Conservation (phyloP, 257 asterid species). For the Penstemon newberryi region DNA sequence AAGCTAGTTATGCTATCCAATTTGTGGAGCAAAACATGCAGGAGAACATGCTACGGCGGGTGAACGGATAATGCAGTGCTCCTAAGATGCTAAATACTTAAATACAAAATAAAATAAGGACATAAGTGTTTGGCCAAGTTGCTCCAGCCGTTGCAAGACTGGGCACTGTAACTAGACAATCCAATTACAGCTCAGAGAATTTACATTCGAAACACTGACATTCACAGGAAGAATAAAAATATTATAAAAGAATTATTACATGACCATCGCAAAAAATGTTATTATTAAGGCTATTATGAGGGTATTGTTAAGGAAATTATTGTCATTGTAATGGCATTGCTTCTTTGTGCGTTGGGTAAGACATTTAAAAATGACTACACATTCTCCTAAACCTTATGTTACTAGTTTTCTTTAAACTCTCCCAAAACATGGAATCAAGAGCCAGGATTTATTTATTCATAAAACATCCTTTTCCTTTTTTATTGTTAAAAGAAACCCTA, state of each 20-base stretch:
- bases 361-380: too few relatives aligned
- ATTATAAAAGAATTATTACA: too few relatives aligned
- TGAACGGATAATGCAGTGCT: background rate
- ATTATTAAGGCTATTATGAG: too few relatives aligned
- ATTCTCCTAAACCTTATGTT: too few relatives aligned
- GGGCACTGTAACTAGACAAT: background rate
- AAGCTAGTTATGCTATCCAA: background rate
- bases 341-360: too few relatives aligned
- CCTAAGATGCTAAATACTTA: background rate
- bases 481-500: too few relatives aligned
- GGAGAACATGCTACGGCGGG: background rate
- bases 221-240: background rate
- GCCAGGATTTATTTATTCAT: too few relatives aligned
- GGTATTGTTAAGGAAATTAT: too few relatives aligned
- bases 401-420: too few relatives aligned
- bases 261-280: background rate
- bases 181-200: background rate
- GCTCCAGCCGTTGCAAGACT: slow-evolving; percentile 1
- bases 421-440: too few relatives aligned
- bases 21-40: slow-evolving; percentile 2
- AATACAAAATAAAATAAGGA: background rate
- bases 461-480: too few relatives aligned
- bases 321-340: too few relatives aligned
- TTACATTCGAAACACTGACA: background rate
- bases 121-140: background rate